Percentiles rank a stretch among this genome's conserved stretches.
These are phyloP conservation scores for Sporothrix brasiliensis DNA, from an alignment of 2,329 filamentous ascomycete genomes.

Conservation along the genomic window DNA sequence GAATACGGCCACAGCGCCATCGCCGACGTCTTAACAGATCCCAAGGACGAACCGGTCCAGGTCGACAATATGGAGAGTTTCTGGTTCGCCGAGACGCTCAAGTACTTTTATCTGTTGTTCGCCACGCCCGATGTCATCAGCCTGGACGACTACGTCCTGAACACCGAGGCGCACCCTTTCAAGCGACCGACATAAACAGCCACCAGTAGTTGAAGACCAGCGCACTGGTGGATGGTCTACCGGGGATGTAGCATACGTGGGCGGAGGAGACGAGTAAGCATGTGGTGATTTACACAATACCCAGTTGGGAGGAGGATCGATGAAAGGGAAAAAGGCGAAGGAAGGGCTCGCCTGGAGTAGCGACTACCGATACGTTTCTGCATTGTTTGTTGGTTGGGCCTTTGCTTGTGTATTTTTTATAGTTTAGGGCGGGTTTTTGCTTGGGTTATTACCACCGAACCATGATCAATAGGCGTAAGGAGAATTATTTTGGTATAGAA, in stretches of 20 bases:
- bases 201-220: too few relatives aligned
- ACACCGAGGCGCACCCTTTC: constrained; percentile 65
- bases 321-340: not conserved
- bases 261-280: too few relatives aligned
- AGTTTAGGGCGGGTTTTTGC: not conserved
- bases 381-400: not conserved
- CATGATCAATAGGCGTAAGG: not conserved
- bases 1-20: constrained; percentile 71
- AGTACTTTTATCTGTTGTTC: constrained; percentile 88
- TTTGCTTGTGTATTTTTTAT: not conserved
- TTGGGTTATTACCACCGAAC: constrained; percentile 2
- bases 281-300: not conserved
- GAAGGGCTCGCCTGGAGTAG: not conserved
- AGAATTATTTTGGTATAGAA: not conserved
- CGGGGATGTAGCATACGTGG: too few relatives aligned
- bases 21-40: constrained; percentile 57
- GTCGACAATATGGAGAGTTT: constrained; percentile 80
- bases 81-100: constrained; percentile 88
- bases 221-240: not conserved
- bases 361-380: constrained; percentile 7
- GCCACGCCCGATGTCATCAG: constrained; percentile 66
- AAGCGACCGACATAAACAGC: constrained; percentile 46
- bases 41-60: constrained; percentile 42
- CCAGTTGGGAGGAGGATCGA: not conserved
- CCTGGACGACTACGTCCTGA: constrained; percentile 69